phyloP scores from a whole-genome alignment of 495 filamentous ascomycete genomes.

The Penicillium riverlandense region DNA sequence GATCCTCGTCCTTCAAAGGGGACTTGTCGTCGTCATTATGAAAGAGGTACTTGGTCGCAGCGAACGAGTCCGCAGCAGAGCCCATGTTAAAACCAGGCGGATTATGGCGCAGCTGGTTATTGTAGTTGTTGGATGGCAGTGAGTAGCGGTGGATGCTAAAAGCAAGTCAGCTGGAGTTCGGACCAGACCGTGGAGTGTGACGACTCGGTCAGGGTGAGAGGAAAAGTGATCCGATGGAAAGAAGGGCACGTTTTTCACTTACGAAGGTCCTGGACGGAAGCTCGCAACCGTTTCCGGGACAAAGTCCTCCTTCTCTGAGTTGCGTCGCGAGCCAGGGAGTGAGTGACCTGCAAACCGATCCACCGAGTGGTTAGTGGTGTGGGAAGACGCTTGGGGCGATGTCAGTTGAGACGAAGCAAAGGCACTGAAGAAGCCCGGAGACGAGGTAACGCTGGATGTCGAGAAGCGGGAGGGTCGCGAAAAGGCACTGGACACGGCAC shows the following conservation, averaged over 20 bases:
- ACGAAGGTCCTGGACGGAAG: constrained; percentile 33
- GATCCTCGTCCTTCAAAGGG: constrained; percentile 39
- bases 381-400: constrained; percentile 41
- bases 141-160: constrained; percentile 76
- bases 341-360: constrained; percentile 65
- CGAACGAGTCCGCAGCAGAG: constrained; percentile 56
- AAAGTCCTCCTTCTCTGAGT: constrained; percentile 43
- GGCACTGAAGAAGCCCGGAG: constrained; percentile 67
- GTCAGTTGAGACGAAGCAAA: constrained; percentile 66
- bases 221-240: not conserved
- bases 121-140: constrained; percentile 67
- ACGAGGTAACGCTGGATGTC: constrained; percentile 72
- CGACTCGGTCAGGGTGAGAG: too few relatives aligned
- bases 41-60: constrained; percentile 77
- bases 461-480: constrained; percentile 78
- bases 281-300: constrained; percentile 24
- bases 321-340: constrained; percentile 75
- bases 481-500: constrained; percentile 63
- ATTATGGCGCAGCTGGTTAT: constrained; percentile 49
- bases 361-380: constrained; percentile 15
- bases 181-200: too few relatives aligned
- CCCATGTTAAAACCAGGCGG: constrained; percentile 35
- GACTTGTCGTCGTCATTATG: constrained; percentile 66
- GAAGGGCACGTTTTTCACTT: constrained; percentile 12
- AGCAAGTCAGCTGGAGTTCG: not conserved